Evolutionary conservation across 2,329 filamentous ascomycete genomes (phyloP).

Genomic region (Arthrobotrys entomopaga): DNA sequence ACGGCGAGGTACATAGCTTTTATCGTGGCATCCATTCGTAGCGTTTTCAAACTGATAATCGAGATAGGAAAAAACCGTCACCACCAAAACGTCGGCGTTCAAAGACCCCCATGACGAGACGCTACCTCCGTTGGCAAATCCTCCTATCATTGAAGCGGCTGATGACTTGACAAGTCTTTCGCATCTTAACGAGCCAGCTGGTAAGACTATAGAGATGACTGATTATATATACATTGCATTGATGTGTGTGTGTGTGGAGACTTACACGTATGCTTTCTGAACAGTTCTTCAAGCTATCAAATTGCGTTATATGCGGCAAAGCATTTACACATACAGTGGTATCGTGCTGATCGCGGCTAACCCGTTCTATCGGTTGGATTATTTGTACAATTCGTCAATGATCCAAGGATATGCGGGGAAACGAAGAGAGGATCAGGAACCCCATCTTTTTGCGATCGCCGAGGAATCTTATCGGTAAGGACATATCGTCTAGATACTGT

Average conservation of each 20-base stretch:
- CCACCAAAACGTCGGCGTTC: slow-evolving; percentile 79
- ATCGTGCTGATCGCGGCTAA: slow-evolving; percentile 99
- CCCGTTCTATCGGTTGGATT: slow-evolving; percentile 96
- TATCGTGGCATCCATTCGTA: slow-evolving; percentile 28
- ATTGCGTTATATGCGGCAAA: slow-evolving; percentile 95
- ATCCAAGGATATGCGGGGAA: slow-evolving; percentile 99
- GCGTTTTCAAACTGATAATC: slow-evolving; percentile 13
- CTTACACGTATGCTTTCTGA: slow-evolving; percentile 57
- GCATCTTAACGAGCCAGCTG: slow-evolving; percentile 96
- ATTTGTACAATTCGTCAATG: slow-evolving; percentile 98
- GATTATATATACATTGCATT: not conserved
- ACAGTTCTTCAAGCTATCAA: slow-evolving; percentile 96
- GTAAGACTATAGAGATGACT: slow-evolving; percentile 66
- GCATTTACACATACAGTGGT: slow-evolving; percentile 99
- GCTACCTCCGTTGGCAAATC: slow-evolving; percentile 95
- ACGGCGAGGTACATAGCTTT: slow-evolving; percentile 78
- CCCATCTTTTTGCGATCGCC: slow-evolving; percentile 97
- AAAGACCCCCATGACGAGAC: slow-evolving; percentile 79
- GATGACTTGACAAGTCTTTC: slow-evolving; percentile 97
- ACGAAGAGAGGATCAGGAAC: slow-evolving; percentile 93
- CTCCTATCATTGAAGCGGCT: slow-evolving; percentile 96
- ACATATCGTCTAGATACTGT: slow-evolving; percentile 9
- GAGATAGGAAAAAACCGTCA: slow-evolving; percentile 78
- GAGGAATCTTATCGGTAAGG: slow-evolving; percentile 96
- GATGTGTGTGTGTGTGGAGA: not conserved